A percentile compares a stretch with the other conserved stretches of the same genome.
phyloP scores from a whole-genome alignment of 768 basidiomycete species.

The Mycena maculata region DNA sequence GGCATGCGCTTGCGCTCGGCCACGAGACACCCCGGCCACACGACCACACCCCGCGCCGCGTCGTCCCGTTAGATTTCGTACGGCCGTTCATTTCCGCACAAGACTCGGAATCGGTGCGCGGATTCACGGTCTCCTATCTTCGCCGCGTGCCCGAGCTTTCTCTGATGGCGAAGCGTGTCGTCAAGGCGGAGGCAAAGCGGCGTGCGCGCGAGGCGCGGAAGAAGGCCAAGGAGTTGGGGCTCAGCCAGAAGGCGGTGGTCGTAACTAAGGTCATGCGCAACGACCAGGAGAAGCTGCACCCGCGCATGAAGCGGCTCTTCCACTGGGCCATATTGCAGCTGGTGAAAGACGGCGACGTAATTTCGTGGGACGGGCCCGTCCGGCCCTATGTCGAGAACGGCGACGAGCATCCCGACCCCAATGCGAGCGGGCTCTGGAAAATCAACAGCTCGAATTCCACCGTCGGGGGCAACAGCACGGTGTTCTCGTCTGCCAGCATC shows the following conservation, averaged over 20 bases:
- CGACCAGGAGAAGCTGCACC: slow-evolving; percentile 43
- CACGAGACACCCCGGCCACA: slow-evolving; percentile 43
- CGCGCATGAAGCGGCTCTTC: slow-evolving; percentile 78
- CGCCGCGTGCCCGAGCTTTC: slow-evolving; percentile 81
- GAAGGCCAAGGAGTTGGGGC: slow-evolving; percentile 47
- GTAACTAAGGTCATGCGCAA: slow-evolving; percentile 16
- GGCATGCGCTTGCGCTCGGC: slow-evolving; percentile 22
- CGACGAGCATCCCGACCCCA: slow-evolving; percentile 22
- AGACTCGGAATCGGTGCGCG: slow-evolving; percentile 39
- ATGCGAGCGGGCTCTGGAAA: slow-evolving; percentile 64
- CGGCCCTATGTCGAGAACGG: slow-evolving; percentile 45
- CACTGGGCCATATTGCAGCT: slow-evolving; percentile 71
- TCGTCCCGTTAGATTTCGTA: slow-evolving; percentile 23
- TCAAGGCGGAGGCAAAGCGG: slow-evolving; percentile 68
- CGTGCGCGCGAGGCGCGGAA: slow-evolving; percentile 62
- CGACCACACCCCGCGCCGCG: slow-evolving; percentile 45
- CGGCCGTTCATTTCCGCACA: slow-evolving; percentile 12
- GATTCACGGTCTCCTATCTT: slow-evolving; percentile 80
- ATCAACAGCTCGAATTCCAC: slow-evolving; percentile 44
- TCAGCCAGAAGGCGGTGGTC: slow-evolving; percentile 9
- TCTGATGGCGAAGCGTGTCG: slow-evolving; percentile 72
- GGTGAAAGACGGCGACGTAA: slow-evolving; percentile 77
- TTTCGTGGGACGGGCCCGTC: slow-evolving; percentile 77
- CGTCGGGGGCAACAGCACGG: slow-evolving; percentile 41
- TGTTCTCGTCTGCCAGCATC: slow-evolving; percentile 42